Conservation (phyloP, 1,139 yeast genomes). For the Zygosaccharomyces sapae region DNA sequence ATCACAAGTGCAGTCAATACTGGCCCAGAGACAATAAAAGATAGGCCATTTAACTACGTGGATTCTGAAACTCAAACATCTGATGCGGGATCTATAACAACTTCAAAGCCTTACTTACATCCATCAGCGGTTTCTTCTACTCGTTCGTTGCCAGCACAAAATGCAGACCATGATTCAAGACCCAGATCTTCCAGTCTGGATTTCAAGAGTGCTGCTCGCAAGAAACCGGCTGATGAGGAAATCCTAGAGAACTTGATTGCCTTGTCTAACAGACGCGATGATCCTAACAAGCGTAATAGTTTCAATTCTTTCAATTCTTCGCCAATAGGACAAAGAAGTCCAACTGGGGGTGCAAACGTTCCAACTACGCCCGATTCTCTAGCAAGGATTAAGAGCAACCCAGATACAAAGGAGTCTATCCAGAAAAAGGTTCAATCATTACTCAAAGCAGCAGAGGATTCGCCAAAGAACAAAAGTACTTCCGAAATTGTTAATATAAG, state of each 20-base stretch:
- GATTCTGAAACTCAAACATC: constrained; percentile 30
- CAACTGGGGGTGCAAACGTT: neutral
- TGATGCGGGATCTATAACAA: constrained; percentile 10
- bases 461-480: constrained; percentile 21
- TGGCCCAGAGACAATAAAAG: neutral
- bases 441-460: constrained; percentile 40
- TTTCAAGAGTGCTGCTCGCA: constrained; percentile 1
- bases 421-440: constrained; percentile 55
- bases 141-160: constrained; percentile 10
- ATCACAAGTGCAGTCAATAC: constrained; percentile 6
- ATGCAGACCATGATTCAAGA: constrained; percentile 2
- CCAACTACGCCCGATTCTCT: neutral
- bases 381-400: constrained; percentile 9
- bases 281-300: neutral
- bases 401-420: constrained; percentile 39
- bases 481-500: neutral
- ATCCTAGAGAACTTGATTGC: constrained; percentile 3
- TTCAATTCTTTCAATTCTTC: neutral
- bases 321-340: neutral
- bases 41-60: constrained; percentile 17
- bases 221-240: constrained; percentile 4
- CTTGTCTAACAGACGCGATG: constrained; percentile 3
- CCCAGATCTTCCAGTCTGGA: constrained; percentile 7
- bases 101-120: constrained; percentile 1
- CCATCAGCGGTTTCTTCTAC: constrained; percentile 14